A percentile compares a stretch with the other conserved stretches of the same genome.
Conservation (phyloP, 2,329 filamentous ascomycete genomes). For the Colletotrichum falcatum region DNA sequence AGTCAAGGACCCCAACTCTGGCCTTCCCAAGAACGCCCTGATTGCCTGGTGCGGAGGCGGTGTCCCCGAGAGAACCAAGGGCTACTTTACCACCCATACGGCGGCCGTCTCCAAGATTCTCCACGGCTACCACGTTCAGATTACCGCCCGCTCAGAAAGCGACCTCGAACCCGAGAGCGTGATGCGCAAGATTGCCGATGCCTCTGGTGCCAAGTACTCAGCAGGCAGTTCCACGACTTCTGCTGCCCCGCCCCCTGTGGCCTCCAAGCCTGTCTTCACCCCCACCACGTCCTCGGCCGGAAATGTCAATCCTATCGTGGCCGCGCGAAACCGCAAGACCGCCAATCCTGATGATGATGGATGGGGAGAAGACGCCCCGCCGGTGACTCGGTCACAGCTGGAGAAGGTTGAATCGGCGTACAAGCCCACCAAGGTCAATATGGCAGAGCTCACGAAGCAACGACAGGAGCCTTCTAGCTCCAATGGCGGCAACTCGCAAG, state of each 20-base stretch:
- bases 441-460: constrained; percentile 84
- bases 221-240: constrained; percentile 68
- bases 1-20: constrained; percentile 93
- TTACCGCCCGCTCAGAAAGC: constrained; percentile 91
- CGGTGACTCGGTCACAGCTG: constrained; percentile 84
- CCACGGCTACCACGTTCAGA: constrained; percentile 97
- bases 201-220: constrained; percentile 95
- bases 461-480: constrained; percentile 75
- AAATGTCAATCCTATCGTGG: constrained; percentile 76
- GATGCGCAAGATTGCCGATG: constrained; percentile 92
- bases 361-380: constrained; percentile 96
- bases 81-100: constrained; percentile 96
- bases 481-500: constrained; percentile 49
- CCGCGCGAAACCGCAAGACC: constrained; percentile 71
- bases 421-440: constrained; percentile 94
- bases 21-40: constrained; percentile 89
- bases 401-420: constrained; percentile 95
- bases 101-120: constrained; percentile 91
- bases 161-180: constrained; percentile 91
- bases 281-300: constrained; percentile 70
- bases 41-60: constrained; percentile 98
- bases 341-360: constrained; percentile 82
- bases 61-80: constrained; percentile 97
- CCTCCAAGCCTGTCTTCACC: constrained; percentile 92
- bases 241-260: constrained; percentile 75